Base-by-base conservation (phyloP, 352 stramenopile genomes). In the Globisporangium canariense region DNA sequence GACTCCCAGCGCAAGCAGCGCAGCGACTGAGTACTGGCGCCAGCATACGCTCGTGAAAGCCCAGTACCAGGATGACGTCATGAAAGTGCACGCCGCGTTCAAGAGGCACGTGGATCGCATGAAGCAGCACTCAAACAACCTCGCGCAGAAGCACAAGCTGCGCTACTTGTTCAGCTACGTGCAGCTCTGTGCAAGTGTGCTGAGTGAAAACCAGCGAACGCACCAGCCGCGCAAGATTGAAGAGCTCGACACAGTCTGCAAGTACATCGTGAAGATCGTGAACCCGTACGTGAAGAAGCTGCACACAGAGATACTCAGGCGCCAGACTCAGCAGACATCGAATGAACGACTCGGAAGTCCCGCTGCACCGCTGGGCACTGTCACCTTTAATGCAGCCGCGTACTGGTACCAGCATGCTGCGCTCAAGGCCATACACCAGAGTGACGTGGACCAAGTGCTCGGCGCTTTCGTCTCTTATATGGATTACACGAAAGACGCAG, bases 261-360 rank as follows among this genome's bases (percentile, higher is more conserved):
- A 94, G 77, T 94, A 94, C 78, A 91, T 94, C 61, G 80, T 94
- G 36, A 91, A 91, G 62, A 94, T 94, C 58, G 85, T 94, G 54
- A 89, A 91, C 58, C 85, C 85, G 66, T 94, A 92, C 62, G 64
- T 94, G 70, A 94, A 94, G 70, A 94, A 94, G 64, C 66, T 94
- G 61, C 83, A 78, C 34, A 89, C 81, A 6, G 85, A 94, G 67
- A 92, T 81, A 10, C 81, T 89, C 60, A 88, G 87, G 36, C 78
- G 83, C 32, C 32, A 36, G 32, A 5, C 32, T 1, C 32, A 9
- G 32, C 32, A 36, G 32, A 36, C 32, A 36, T 36, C 32, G 32
- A 36, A 36, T 36, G 32, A 5, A 36, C 32, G 32, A 36, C 32
- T 36, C 4, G 32, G 32, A 36, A 36, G 32, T 8, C n/a, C 69